Evolutionary conservation across 1,284 basidiomycete genomes (phyloP), one percentile per base, ranked within the genome.

Genomic region (Moniliophthora roreri): DNA sequence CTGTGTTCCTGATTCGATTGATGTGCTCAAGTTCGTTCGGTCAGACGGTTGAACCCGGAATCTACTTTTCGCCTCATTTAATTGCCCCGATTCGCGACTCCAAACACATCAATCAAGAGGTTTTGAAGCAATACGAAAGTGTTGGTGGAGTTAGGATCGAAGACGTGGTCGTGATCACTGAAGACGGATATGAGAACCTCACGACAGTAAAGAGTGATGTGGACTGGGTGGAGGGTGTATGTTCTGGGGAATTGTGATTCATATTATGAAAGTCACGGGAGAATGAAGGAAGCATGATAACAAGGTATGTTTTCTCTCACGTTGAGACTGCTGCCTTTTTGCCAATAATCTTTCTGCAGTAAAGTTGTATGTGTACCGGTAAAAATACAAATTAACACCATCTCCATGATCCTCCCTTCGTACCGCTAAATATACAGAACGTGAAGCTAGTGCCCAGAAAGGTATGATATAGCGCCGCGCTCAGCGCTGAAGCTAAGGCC

Each of bases 121-220:
- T 89, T 10, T 74, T 96, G 54, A 80, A 81, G 66, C 73, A 72
- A 58, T 95, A 93, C 63, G 85, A 90, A 63, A 70, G 72, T 40
- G 87, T 95, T 20, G 94, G 93, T 15, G 94, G 93, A 0, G 89
- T 97, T 1, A 74, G 93, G 45, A 94, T 96, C 58, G 93, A 97
- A 67, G 94, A 96, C 67, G 92, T 89, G 15, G 81, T 95, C 3
- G 69, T 89, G 1, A 87, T 95, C 56, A 89, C 82, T 0, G 69
- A 77, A 51, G 72, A 68, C 37, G 85, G 84, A 2, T 81, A 79
- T 58, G 85, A 91, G 74, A 93, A 92, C 67, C 63, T 95, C 58
- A 94, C 93, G 0, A 87, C 82, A 2, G 89, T 92, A 3, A 80
- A 77, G 50, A 90, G 90, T 64, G 91, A 91, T 58, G 78, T 85